Evolutionary conservation across 129 eudicot genomes (phyloP).

Genomic region (Deinandra increscens): DNA sequence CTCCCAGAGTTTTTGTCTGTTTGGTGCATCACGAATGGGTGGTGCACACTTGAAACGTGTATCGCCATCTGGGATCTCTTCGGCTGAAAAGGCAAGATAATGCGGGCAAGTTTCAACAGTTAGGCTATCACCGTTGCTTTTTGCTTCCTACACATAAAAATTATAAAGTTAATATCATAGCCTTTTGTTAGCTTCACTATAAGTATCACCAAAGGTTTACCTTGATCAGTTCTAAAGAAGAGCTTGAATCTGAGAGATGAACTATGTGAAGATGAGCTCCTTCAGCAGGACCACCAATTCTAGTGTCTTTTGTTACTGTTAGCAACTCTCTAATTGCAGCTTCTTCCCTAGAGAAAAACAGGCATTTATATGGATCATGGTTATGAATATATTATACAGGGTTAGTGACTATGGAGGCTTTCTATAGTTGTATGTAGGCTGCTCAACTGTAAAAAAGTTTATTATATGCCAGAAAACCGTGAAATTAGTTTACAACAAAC

Average conservation of each 20-base stretch:
- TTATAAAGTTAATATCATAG: not conserved
- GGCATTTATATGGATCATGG: not conserved
- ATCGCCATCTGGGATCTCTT: constrained; percentile 87
- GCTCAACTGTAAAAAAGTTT: not conserved
- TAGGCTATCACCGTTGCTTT: constrained; percentile 74
- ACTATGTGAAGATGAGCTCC: constrained; percentile 99
- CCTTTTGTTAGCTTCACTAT: not conserved
- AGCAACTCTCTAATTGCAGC: constrained; percentile 87
- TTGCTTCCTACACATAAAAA: constrained; percentile 69
- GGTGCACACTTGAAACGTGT: constrained; percentile 98
- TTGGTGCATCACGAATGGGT: constrained; percentile 78
- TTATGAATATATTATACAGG: not conserved
- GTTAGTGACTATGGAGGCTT: not conserved
- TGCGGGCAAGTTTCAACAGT: constrained; percentile 98
- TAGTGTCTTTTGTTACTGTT: constrained; percentile 62
- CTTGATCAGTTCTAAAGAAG: constrained; percentile 78
- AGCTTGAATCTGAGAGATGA: constrained; percentile 79
- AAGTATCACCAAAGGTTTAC: constrained; percentile 28
- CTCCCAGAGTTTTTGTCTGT: constrained; percentile 79
- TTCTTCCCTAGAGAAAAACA: constrained; percentile 70
- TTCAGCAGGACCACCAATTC: constrained; percentile 74
- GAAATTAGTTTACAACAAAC: not conserved
- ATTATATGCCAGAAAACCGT: not conserved
- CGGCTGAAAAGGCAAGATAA: constrained; percentile 89
- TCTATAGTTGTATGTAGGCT: not conserved